These are phyloP conservation scores for Cladosporium sp. DNA, from an alignment of 2,329 filamentous ascomycete species.

Conservation along the genomic window DNA sequence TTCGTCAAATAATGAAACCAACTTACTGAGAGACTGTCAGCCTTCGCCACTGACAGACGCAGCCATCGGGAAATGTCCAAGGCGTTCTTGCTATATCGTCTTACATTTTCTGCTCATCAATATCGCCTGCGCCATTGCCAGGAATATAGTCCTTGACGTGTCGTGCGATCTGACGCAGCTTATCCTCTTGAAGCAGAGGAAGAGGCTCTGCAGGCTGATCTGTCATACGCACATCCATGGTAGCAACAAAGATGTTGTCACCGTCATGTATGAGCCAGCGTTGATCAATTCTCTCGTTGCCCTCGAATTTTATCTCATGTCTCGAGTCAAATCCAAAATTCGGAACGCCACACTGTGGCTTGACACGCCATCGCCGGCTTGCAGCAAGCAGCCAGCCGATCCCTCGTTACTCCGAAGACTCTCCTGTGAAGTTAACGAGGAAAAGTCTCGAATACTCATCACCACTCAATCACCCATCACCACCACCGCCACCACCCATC, in stretches of 20 bases:
- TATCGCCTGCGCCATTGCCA: conserved; percentile 1
- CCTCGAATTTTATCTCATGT: conserved; percentile 11
- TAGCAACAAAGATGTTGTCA: neutral
- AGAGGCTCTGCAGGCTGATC: conserved; percentile 1
- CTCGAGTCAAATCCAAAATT: neutral
- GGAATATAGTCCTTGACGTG: conserved; percentile 20
- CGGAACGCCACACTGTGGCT: conserved; percentile 8
- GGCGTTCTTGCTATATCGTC: neutral
- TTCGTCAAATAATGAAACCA: conserved; percentile 24
- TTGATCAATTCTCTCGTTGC: neutral
- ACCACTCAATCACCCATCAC: conserved; percentile 10
- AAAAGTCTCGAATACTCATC: conserved; percentile 13
- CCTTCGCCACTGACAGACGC: conserved; percentile 7
- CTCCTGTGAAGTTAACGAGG: conserved; percentile 14
- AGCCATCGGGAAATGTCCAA: neutral
- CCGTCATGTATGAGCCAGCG: neutral
- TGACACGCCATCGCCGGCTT: neutral
- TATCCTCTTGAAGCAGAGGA: conserved; percentile 23
- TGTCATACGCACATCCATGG: conserved; percentile 14
- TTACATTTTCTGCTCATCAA: conserved; percentile 27
- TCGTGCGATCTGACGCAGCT: conserved; percentile 24
- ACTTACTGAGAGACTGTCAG: conserved; percentile 22
- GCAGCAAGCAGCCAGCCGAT: conserved; percentile 8
- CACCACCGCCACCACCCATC: neutral
- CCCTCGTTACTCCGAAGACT: conserved; percentile 9